These are phyloP conservation scores for Phytophthora aleatoria DNA, from an alignment of 352 stramenopile genomes.

Conservation along the genomic window DNA sequence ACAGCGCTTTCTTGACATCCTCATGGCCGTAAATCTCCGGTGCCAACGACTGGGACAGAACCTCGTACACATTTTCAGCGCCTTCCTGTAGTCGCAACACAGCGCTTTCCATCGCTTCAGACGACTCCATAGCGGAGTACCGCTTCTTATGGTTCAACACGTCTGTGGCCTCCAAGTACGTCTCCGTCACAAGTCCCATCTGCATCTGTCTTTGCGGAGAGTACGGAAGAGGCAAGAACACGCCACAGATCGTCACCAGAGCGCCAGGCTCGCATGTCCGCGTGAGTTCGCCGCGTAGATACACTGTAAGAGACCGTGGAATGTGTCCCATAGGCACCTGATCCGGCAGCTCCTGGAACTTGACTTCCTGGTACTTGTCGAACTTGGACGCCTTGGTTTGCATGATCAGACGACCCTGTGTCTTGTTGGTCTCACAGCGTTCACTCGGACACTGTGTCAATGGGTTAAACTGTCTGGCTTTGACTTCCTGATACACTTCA, in stretches of 20 bases:
- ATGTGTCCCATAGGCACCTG: conserved; percentile 99
- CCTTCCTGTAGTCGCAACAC: conserved; percentile 75
- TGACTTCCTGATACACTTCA: conserved; percentile 97
- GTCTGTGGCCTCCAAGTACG: conserved; percentile 96
- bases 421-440: conserved; percentile 85
- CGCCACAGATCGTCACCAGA: conserved; percentile 95
- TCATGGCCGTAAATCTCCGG: conserved; percentile 99
- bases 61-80: conserved; percentile 88
- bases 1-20: conserved; percentile 99
- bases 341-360: conserved; percentile 94
- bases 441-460: conserved; percentile 91
- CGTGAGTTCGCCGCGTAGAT: conserved; percentile 93
- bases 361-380: conserved; percentile 99
- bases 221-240: conserved; percentile 95
- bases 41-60: conserved; percentile 95
- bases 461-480: conserved; percentile 94
- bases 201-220: conserved; percentile 95
- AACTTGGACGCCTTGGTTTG: conserved; percentile 99
- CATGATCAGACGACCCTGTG: conserved; percentile 87
- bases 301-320: conserved; percentile 93
- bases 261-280: conserved; percentile 95
- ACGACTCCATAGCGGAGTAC: conserved; percentile 93
- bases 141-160: conserved; percentile 97
- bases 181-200: conserved; percentile 97
- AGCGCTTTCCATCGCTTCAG: conserved; percentile 82